These are phyloP conservation scores for Pseudogymnoascus sp. DNA, from an alignment of 2,329 filamentous ascomycete species.

Conservation along the genomic window DNA sequence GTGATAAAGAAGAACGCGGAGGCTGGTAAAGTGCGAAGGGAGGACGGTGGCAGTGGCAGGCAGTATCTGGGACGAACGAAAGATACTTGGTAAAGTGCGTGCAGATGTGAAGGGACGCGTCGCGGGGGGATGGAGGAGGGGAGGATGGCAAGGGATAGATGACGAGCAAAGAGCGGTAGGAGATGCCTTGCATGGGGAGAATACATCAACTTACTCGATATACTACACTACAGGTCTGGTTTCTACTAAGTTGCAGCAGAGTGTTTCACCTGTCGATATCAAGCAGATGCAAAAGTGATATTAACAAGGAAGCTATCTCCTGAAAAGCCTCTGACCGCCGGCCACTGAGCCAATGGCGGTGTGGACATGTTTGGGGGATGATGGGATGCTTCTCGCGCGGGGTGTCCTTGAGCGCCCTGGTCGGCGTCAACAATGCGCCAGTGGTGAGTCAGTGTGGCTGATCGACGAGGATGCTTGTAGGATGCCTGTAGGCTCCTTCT, in stretches of 20 bases:
- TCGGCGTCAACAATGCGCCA: neutral
- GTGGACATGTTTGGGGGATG: neutral
- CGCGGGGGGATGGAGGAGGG: neutral
- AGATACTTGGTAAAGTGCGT: neutral
- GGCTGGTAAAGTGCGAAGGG: neutral
- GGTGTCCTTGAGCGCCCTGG: neutral
- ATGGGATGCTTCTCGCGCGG: neutral
- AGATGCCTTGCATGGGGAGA: neutral
- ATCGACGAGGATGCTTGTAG: too few species aligned
- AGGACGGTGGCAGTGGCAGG: neutral
- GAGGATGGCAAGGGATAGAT: neutral
- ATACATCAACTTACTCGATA: too few species aligned
- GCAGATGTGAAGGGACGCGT: neutral
- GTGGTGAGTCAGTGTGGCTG: neutral
- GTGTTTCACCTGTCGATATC: neutral
- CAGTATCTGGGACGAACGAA: neutral
- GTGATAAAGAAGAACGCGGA: neutral
- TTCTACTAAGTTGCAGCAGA: neutral
- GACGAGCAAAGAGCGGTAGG: slow-evolving; percentile 1
- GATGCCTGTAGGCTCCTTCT: too few species aligned
- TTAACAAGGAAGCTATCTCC: neutral
- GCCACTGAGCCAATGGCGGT: neutral
- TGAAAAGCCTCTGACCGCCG: neutral
- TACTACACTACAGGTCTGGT: neutral
- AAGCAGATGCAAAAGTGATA: neutral